phyloP scores from a whole-genome alignment of 495 filamentous ascomycete species.

The Jackrogersella multiformis region DNA sequence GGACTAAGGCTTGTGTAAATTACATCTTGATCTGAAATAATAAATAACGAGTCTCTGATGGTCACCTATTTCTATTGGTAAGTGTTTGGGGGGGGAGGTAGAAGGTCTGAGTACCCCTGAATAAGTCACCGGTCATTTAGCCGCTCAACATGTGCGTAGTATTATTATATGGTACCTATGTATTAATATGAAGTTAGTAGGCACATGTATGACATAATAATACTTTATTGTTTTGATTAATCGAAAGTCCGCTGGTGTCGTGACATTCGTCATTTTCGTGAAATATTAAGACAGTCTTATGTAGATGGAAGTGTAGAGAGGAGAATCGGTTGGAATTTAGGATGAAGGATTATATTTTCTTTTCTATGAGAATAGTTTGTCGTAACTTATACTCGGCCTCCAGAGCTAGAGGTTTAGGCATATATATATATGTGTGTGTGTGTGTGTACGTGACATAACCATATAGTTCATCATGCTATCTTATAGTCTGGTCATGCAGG shows the following conservation, averaged over 20 bases:
- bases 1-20: not conserved
- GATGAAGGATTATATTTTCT: not conserved
- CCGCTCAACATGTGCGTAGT: not conserved
- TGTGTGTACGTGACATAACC: too few species aligned
- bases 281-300: not conserved
- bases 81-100: not conserved
- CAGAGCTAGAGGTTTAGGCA: not conserved
- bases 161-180: not conserved
- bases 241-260: not conserved
- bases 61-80: not conserved
- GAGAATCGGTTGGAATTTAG: not conserved
- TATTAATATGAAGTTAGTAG: not conserved
- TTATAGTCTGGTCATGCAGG: too few species aligned
- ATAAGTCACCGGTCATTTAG: constrained; percentile 7
- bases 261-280: not conserved
- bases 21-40: not conserved
- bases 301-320: not conserved
- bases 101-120: not conserved
- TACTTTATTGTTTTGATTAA: not conserved
- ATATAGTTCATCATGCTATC: too few species aligned
- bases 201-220: too few species aligned
- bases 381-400: not conserved
- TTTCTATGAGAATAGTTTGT: not conserved
- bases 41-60: not conserved
- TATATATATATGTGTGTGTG: too few species aligned